Base-by-base conservation (phyloP, 2,329 filamentous ascomycete species). In the Pezicula radicicola region DNA sequence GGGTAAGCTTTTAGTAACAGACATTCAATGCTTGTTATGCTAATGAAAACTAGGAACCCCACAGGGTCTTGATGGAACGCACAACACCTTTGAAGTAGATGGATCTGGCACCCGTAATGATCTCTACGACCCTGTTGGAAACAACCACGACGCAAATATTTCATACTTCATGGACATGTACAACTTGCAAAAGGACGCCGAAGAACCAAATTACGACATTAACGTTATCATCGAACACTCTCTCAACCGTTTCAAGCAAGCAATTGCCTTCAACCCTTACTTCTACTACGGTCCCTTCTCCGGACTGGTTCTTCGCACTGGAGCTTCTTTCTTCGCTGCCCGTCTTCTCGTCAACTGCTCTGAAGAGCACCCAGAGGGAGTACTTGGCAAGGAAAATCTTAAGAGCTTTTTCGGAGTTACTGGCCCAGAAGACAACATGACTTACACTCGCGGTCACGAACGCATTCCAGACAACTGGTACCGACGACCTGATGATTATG, bases 71-170 rank as follows among this genome's bases (percentile, higher is more conserved):
- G 63, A 65, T 15, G 74, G 75, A 21, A 72, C 73, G 3, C 78
- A 81, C 61, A 78, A 79, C 60, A 71, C 73, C 50, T 74, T 79
- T 58, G 78, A 81, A 66, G 68, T 72, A 2, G 78, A 81, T 61
- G 73, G 73, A 0, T 79, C 76, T 43, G 67, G 70, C 48, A 79
- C 77, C 0, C 73, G 77, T 2, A 71, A 74, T 43, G 77, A 81
- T 45, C 63, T 81, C 0, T 66, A 60, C 50, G 30, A 33, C 30
- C 30, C 30, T 35, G 12, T 40, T 57, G 60, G 48, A 10, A 58
- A 66, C 48, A 54, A 53, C 43, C 49, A 55, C 39, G 51, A 50
- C 15, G 15, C 62, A 10, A 55, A 54, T 18, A 19, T 63, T 15
- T 39, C 53, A 3, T 55, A 61, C 42, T 64, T 65, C 52, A 47